Evolutionary conservation across 139 green algal genomes (phyloP), one percentile per base, ranked within the genome.

Genomic region (Yamagishiella unicocca): DNA sequence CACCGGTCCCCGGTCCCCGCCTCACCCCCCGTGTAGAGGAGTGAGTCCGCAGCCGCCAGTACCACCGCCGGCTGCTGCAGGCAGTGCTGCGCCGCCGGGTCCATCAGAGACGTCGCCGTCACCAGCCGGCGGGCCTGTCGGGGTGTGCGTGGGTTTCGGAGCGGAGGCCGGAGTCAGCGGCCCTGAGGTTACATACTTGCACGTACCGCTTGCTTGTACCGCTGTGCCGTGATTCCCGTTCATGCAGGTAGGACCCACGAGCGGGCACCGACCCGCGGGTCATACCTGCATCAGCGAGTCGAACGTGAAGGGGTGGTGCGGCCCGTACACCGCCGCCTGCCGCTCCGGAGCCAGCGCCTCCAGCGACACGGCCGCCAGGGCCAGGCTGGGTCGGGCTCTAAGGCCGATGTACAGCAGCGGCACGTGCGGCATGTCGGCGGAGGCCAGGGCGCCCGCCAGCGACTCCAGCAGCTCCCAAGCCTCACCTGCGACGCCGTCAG

Each of bases 401-500:
- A 67, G 40, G 0, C 82, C 82, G 27, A 72, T 6, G 35, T 45
- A 33, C 82, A 58, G 14, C 67, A 87, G 27, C 24, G 67, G 82
- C 67, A 66, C 62, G 43, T 25, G 10, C 22, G 7, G 24, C 61
- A 86, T 62, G 43, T 77, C 80, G 27, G 82, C 42, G 50, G 58
- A 75, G 46, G 66, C 82, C 46, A 87, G 67, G 37, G 50, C 7
- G 5, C 35, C 50, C 0, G 82, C 46, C 67, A 87, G 46, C 1
- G 17, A 38, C 50, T 87, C 82, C 22, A 87, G 35, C 67, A 87
- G 82, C 82, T 87, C 82, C 82, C 82, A 87, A 2, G 67, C 82
- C 67, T 81, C 82, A 19, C 82, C 82, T 87, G 82, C 10, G 50
- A 58, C 14, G 50, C 14, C 14, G 50, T 58, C 17, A 58, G 50